Base-by-base conservation (phyloP, 2,329 filamentous ascomycete genomes). In the Penicillium griseofulvum region DNA sequence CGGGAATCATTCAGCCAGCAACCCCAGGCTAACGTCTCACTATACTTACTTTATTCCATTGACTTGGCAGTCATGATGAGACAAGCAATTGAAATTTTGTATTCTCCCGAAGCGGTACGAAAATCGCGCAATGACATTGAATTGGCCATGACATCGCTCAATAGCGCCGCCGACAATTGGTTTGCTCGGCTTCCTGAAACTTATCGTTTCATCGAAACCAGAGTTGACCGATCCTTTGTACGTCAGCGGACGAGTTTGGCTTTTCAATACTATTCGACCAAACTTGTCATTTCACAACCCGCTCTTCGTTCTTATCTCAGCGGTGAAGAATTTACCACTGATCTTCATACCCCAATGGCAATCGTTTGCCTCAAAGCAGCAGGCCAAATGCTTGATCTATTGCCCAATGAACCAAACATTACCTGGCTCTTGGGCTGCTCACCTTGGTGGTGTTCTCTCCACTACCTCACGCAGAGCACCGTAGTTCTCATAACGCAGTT, bases 361-460 rank as follows among this genome's bases (percentile, higher is more conserved):
- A 51, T 56, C 5, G 52, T 65, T 9, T 78, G 76, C 39, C 65
- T 76, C 22, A 61, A 69, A 11, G 62, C 67, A 2, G 74, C 74
- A 6, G 63, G 65, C 19, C 59, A 66, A 5, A 67, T 71, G 58
- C 56, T 77, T 16, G 60, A 65, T 26, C 56, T 73, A 4, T 63
- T 77, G 2, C 74, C 75, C 3, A 61, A 73, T 19, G 53, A 69
- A 26, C 70, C 71, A 0, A 68, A 72, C 49, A 57, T 65, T 1
- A 53, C 62, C 12, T 71, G 70, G 50, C 56, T 77, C 5, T 65
- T 68, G 29, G 57, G 62, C 9, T 61, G 68, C 8, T 67, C 67
- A 1, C 72, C 72, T 6, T 77, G 75, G 76, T 77, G 74, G 72
- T 71, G 64, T 56, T 61, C 73, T 19, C 61, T 77, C 22, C 74